phyloP scores from a whole-genome alignment of 2,329 filamentous ascomycete species.

The Xylaria polymorpha region DNA sequence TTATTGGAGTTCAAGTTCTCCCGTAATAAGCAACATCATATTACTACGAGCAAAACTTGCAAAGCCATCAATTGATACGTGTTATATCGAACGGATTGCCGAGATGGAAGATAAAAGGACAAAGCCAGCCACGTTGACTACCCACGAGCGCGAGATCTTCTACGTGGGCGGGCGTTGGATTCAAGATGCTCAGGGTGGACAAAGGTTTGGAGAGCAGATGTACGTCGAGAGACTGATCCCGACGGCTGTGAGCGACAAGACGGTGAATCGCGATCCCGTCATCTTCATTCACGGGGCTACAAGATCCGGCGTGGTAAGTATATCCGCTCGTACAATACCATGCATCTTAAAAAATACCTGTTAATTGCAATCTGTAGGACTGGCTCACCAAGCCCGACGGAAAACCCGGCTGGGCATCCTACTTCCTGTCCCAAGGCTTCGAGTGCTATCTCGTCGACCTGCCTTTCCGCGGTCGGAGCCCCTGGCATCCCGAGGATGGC shows the following conservation, averaged over 20 bases:
- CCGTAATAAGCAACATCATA: background rate
- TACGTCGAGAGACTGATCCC: conserved; percentile 62
- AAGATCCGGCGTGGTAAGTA: conserved; percentile 55
- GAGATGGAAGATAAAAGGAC: conserved; percentile 18
- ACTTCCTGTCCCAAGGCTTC: conserved; percentile 59
- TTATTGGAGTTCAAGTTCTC: background rate
- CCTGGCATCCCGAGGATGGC: conserved; percentile 43
- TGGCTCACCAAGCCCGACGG: conserved; percentile 61
- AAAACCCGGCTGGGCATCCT: conserved; percentile 60
- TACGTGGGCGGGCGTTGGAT: conserved; percentile 55
- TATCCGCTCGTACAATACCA: conserved; percentile 17
- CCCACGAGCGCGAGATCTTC: conserved; percentile 44
- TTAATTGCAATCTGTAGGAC: conserved; percentile 48
- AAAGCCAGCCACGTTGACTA: background rate
- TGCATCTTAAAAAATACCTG: background rate
- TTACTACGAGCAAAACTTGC: background rate
- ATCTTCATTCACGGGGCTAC: conserved; percentile 58
- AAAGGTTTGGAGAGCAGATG: conserved; percentile 58
- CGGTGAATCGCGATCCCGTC: conserved; percentile 49
- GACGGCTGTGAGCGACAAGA: conserved; percentile 45
- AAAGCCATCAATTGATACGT: conserved; percentile 4
- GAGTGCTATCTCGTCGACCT: conserved; percentile 62
- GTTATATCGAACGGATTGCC: background rate
- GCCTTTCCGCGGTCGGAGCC: conserved; percentile 58
- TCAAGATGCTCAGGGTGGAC: conserved; percentile 46